Conservation (phyloP, 495 filamentous ascomycete species). For the Xylaria longipes region DNA sequence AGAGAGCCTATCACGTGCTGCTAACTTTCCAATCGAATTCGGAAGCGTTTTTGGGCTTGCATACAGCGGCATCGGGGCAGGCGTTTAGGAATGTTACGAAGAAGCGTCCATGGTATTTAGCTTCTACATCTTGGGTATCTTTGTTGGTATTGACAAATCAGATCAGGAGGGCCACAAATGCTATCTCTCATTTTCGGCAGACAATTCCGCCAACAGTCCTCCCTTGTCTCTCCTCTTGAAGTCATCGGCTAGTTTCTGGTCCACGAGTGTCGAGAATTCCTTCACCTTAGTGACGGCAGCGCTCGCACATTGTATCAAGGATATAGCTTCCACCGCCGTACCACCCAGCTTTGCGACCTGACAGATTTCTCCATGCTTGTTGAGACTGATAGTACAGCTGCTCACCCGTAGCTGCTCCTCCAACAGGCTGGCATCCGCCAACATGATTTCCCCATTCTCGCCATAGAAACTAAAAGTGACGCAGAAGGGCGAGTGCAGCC, state of each 20-base stretch:
- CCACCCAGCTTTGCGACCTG: conserved; percentile 90
- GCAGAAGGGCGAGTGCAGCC: conserved; percentile 89
- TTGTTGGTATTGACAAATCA: conserved; percentile 36
- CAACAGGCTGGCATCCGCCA: conserved; percentile 78
- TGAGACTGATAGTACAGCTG: conserved; percentile 83
- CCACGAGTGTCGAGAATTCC: conserved; percentile 74
- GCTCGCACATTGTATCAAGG: conserved; percentile 71
- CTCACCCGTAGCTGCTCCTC: conserved; percentile 89
- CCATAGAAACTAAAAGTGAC: conserved; percentile 84
- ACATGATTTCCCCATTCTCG: conserved; percentile 61
- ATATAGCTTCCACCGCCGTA: conserved; percentile 75
- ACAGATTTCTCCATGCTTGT: conserved; percentile 89
- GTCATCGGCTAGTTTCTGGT: conserved; percentile 76
- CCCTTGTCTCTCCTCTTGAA: conserved; percentile 73
- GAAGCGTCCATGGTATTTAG: conserved; percentile 28
- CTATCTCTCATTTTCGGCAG: conserved; percentile 80
- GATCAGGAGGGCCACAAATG: conserved; percentile 28
- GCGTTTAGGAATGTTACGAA: conserved; percentile 24
- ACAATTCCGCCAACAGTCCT: conserved; percentile 77
- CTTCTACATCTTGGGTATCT: conserved; percentile 41
- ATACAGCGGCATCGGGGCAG: conserved; percentile 27
- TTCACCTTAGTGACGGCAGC: conserved; percentile 78
- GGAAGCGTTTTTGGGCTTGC: conserved; percentile 32
- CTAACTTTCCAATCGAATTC: conserved; percentile 8
- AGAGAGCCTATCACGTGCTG: conserved; percentile 20